phyloP scores from a whole-genome alignment of 805 yeast genomes.

The Zygoascus bituminiphila region DNA sequence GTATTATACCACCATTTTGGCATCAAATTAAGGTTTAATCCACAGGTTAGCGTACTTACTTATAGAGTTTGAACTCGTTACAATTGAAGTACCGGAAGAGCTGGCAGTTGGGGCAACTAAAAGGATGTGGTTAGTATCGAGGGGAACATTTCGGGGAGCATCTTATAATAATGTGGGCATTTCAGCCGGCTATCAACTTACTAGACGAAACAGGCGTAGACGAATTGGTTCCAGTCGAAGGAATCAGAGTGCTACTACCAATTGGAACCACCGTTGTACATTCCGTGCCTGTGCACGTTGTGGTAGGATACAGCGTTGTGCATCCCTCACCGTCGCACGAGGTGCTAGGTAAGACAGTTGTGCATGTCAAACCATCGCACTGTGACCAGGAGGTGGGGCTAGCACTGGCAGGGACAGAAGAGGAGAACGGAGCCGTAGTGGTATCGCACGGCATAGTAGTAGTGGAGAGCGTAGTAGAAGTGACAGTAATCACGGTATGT shows the following conservation, averaged over 20 bases:
- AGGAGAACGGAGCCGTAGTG: background rate
- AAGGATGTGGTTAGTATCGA: too few species aligned
- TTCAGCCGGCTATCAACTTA: background rate
- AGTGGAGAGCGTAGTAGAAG: background rate
- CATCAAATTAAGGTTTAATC: background rate
- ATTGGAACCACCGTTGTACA: background rate
- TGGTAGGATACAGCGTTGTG: background rate
- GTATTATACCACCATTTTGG: background rate
- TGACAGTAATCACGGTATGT: background rate
- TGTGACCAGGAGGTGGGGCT: background rate
- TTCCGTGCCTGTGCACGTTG: background rate
- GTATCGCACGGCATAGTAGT: background rate
- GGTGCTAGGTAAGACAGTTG: background rate
- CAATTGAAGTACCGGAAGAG: background rate
- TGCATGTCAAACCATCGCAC: background rate
- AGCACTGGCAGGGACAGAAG: background rate
- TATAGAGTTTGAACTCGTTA: background rate
- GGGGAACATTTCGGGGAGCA: too few species aligned
- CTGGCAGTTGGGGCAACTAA: background rate
- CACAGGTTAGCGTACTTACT: background rate
- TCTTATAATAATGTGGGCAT: too few species aligned
- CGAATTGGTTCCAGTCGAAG: background rate
- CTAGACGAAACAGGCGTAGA: background rate
- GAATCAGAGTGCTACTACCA: background rate
- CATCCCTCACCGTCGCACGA: background rate